A percentile compares a stretch with the other conserved stretches of the same genome.
Conservation (phyloP, 768 basidiomycete genomes). For the Tylopilus felleus region DNA sequence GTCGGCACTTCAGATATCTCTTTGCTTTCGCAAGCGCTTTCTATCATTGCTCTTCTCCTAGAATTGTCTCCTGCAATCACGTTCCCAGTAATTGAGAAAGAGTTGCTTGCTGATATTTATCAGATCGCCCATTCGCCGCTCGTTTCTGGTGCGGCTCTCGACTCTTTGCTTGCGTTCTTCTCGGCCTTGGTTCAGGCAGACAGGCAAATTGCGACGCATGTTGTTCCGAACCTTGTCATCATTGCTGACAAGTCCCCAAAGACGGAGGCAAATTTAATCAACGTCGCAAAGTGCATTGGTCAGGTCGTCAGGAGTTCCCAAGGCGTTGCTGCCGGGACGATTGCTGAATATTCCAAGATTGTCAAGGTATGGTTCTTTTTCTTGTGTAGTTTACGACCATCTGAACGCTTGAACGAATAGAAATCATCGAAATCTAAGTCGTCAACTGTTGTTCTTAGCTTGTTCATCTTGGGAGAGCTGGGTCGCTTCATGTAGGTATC, state of each 20-base stretch:
- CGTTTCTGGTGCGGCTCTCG: conserved; percentile 72
- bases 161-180: conserved; percentile 82
- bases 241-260: conserved; percentile 63
- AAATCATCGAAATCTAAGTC: conserved; percentile 60
- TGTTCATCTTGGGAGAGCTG: conserved; percentile 89
- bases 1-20: conserved; percentile 74
- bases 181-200: conserved; percentile 80
- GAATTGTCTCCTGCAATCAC: conserved; percentile 62
- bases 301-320: conserved; percentile 72
- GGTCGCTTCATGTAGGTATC: conserved; percentile 76
- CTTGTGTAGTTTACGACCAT: background rate
- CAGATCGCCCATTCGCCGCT: conserved; percentile 74
- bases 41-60: conserved; percentile 63
- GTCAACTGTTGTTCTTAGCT: conserved; percentile 70
- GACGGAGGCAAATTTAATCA: conserved; percentile 52
- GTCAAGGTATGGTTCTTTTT: conserved; percentile 53
- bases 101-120: conserved; percentile 64
- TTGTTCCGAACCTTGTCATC: conserved; percentile 73
- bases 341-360: conserved; percentile 80
- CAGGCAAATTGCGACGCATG: conserved; percentile 72
- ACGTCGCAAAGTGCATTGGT: conserved; percentile 84
- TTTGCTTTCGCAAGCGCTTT: conserved; percentile 68
- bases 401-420: conserved; percentile 25
- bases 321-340: conserved; percentile 73
- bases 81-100: conserved; percentile 75